Evolutionary conservation across 768 basidiomycete species (phyloP).

Genomic region (Amanita molliuscula): DNA sequence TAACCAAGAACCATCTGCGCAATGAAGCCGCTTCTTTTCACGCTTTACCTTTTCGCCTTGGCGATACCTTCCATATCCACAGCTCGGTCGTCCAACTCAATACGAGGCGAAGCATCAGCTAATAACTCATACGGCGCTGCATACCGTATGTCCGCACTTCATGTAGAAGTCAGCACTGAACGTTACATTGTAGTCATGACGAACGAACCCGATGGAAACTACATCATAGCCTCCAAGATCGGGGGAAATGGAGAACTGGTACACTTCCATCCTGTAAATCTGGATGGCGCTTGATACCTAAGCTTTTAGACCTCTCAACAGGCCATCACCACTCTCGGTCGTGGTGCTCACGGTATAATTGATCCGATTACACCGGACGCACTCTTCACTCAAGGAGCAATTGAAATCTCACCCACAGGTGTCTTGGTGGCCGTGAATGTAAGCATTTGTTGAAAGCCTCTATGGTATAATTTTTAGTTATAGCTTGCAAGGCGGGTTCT

Average conservation of each 20-base stretch:
- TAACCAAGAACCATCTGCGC: neutral
- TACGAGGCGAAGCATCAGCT: neutral
- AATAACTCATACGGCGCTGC: conserved; percentile 17
- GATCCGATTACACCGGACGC: neutral
- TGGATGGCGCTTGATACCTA: neutral
- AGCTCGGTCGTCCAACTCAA: neutral
- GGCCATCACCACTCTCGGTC: neutral
- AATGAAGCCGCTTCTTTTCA: neutral
- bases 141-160: conserved; percentile 14
- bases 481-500: neutral
- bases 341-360: neutral
- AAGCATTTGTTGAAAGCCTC: neutral
- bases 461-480: neutral
- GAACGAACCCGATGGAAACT: conserved; percentile 35
- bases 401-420: neutral
- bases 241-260: conserved; percentile 32
- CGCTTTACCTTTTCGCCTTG: neutral
- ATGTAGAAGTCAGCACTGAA: neutral
- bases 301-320: conserved; percentile 13
- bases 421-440: neutral
- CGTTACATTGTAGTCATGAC: conserved; percentile 29
- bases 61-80: neutral
- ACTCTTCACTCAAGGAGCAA: neutral
- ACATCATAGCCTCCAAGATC: conserved; percentile 19
- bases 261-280: neutral